A percentile compares a stretch with the other conserved stretches of the same genome.
phyloP scores from a whole-genome alignment of 2,329 filamentous ascomycete genomes.

The Pestalotiopsis sp. region DNA sequence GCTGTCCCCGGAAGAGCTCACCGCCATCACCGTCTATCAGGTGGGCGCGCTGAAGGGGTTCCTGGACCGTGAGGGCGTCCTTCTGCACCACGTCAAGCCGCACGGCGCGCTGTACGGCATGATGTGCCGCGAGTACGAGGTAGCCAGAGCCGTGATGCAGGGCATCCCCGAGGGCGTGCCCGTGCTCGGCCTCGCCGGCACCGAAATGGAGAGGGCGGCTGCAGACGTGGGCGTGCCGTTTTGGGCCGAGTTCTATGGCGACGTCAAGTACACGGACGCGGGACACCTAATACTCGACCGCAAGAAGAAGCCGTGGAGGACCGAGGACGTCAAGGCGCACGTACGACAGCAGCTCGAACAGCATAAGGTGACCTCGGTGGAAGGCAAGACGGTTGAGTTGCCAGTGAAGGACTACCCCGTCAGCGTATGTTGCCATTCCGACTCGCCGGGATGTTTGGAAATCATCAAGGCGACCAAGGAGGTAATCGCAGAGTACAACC shows the following conservation, averaged over 20 bases:
- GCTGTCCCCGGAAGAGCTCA: constrained; percentile 8
- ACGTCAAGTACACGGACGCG: constrained; percentile 28
- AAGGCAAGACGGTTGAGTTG: constrained; percentile 38
- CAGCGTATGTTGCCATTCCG: constrained; percentile 49
- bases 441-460: constrained; percentile 46
- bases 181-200: constrained; percentile 28
- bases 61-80: background rate
- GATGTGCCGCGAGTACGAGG: constrained; percentile 27
- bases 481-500: constrained; percentile 44
- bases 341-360: constrained; percentile 42
- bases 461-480: constrained; percentile 42
- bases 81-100: constrained; percentile 6
- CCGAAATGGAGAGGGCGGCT: constrained; percentile 27
- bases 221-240: constrained; percentile 25
- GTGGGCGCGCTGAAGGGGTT: constrained; percentile 5
- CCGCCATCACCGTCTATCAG: constrained; percentile 6
- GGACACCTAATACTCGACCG: constrained; percentile 39
- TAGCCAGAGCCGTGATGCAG: constrained; percentile 27
- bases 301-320: constrained; percentile 55
- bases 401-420: constrained; percentile 42
- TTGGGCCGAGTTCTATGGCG: constrained; percentile 29
- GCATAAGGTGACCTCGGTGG: constrained; percentile 38
- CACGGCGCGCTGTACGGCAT: constrained; percentile 30
- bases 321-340: constrained; percentile 40
- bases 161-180: constrained; percentile 25